Evolutionary conservation across 768 basidiomycete genomes (phyloP).

Genomic region (Auricularia cornea): DNA sequence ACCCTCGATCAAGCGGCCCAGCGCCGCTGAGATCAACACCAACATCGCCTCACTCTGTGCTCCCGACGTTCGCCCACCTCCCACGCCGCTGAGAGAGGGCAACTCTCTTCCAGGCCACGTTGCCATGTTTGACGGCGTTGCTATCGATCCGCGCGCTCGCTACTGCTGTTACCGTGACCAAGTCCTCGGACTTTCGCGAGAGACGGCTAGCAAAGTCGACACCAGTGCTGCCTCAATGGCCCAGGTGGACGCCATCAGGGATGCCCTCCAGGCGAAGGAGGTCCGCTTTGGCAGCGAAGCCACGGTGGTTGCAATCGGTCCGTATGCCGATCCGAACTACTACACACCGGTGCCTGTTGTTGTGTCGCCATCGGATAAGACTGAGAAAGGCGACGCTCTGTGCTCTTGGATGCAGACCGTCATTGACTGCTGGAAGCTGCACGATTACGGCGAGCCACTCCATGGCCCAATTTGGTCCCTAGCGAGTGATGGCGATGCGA

Average conservation of each 20-base stretch:
- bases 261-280: background rate
- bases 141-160: background rate
- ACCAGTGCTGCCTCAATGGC: background rate
- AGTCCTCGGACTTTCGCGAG: background rate
- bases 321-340: background rate
- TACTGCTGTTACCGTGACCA: background rate
- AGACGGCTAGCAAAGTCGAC: background rate
- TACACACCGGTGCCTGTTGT: background rate
- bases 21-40: background rate
- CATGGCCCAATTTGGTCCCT: background rate
- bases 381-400: background rate
- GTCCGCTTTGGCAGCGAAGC: background rate
- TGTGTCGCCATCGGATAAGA: background rate
- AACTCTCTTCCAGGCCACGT: background rate
- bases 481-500: background rate
- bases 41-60: background rate
- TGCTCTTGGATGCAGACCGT: background rate
- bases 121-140: background rate
- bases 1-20: background rate
- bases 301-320: background rate
- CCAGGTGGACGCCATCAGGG: background rate
- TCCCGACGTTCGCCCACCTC: background rate
- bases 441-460: background rate
- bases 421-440: background rate
- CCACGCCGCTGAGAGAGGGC: background rate